These are phyloP conservation scores for Golubevia pallescens DNA, from an alignment of 1,284 basidiomycete species.

Conservation along the genomic window DNA sequence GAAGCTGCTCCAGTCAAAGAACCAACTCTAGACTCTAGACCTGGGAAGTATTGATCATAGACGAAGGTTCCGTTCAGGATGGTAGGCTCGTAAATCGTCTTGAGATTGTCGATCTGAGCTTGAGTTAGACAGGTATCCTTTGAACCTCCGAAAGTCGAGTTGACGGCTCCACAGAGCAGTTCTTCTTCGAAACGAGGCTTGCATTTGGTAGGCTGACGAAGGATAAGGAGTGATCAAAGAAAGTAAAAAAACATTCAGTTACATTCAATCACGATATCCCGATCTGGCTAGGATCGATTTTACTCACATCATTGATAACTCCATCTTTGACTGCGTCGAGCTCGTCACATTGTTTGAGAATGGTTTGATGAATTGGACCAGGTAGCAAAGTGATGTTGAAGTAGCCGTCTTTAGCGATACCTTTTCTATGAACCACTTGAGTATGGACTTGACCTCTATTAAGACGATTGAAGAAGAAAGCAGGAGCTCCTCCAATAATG, in stretches of 20 bases:
- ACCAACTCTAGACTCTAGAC: slow-evolving; percentile 4
- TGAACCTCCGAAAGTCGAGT: slow-evolving; percentile 3
- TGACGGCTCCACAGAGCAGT: slow-evolving; percentile 9
- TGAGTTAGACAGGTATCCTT: background rate
- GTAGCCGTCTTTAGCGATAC: slow-evolving; percentile 6
- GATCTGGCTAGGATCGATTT: too few relatives aligned
- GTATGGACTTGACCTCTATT: slow-evolving; percentile 15
- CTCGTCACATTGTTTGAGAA: slow-evolving; percentile 18
- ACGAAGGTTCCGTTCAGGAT: slow-evolving; percentile 7
- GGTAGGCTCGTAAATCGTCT: background rate
- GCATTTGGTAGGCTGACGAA: slow-evolving; percentile 7
- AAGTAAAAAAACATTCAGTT: too few relatives aligned
- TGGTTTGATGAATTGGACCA: slow-evolving; percentile 7
- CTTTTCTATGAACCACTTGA: slow-evolving; percentile 12
- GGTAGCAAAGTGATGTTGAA: slow-evolving; percentile 5
- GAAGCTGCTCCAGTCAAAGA: slow-evolving; percentile 5
- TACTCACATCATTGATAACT: slow-evolving; percentile 9
- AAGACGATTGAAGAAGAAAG: slow-evolving; percentile 14
- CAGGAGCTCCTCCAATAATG: slow-evolving; percentile 14
- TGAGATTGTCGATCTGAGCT: slow-evolving; percentile 3
- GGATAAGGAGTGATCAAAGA: too few relatives aligned
- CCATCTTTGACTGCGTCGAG: slow-evolving; percentile 25
- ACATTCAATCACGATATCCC: too few relatives aligned
- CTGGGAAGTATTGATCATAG: slow-evolving; percentile 14
- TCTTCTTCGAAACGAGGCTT: slow-evolving; percentile 16